Conservation (phyloP, 768 basidiomycete species). For the Termitomyces sp. region DNA sequence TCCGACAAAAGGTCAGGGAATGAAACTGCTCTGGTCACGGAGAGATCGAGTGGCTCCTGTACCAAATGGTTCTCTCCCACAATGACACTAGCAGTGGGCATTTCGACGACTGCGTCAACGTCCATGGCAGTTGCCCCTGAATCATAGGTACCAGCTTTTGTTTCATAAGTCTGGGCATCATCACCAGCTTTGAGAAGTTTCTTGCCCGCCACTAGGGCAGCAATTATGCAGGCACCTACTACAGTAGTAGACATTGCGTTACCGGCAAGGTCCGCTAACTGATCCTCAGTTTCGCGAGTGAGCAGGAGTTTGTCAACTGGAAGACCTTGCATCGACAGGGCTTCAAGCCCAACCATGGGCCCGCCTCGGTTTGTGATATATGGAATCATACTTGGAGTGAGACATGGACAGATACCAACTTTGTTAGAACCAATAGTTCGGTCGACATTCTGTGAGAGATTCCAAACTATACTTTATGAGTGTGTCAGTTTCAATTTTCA, state of each 20-base stretch:
- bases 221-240: conserved; percentile 84
- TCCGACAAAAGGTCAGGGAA: conserved; percentile 53
- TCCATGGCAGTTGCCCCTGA: conserved; percentile 40
- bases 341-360: conserved; percentile 91
- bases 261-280: conserved; percentile 90
- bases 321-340: conserved; percentile 89
- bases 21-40: conserved; percentile 40
- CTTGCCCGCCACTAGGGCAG: conserved; percentile 66
- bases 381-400: conserved; percentile 95
- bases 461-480: conserved; percentile 76
- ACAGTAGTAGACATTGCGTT: conserved; percentile 99
- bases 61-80: conserved; percentile 67
- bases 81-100: conserved; percentile 41
- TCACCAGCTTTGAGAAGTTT: conserved; percentile 63
- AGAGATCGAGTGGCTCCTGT: conserved; percentile 64
- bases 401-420: conserved; percentile 84
- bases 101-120: conserved; percentile 29
- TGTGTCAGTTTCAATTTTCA: conserved; percentile 5
- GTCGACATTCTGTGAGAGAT: conserved; percentile 95
- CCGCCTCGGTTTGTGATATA: conserved; percentile 95
- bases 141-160: conserved; percentile 36
- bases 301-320: conserved; percentile 89
- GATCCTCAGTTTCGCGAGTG: conserved; percentile 90
- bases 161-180: conserved; percentile 65
- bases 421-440: conserved; percentile 78